phyloP scores from a whole-genome alignment of 495 filamentous ascomycete genomes.

The Tuber brumale region DNA sequence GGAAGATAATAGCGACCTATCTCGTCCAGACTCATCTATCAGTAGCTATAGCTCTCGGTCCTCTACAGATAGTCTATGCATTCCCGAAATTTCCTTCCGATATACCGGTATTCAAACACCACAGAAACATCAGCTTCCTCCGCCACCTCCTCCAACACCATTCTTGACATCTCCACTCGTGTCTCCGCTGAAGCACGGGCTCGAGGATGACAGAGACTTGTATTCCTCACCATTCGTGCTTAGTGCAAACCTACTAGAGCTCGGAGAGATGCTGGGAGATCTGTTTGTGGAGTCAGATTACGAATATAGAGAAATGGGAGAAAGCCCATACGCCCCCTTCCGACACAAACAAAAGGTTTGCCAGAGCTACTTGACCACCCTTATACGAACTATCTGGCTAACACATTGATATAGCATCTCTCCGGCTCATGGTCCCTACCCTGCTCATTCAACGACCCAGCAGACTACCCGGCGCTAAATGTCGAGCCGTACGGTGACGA shows the following conservation, averaged over 20 bases:
- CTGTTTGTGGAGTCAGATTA: slow-evolving; percentile 9
- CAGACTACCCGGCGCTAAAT: slow-evolving; percentile 1
- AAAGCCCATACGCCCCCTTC: slow-evolving; percentile 1
- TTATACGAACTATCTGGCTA: neutral
- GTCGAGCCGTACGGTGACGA: neutral
- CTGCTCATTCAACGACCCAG: slow-evolving; percentile 18
- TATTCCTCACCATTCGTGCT: slow-evolving; percentile 25
- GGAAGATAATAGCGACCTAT: slow-evolving; percentile 31
- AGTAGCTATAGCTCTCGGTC: slow-evolving; percentile 26
- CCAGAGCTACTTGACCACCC: neutral
- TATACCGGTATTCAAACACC: slow-evolving; percentile 6
- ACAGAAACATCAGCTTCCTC: slow-evolving; percentile 26
- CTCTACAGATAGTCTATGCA: slow-evolving; percentile 23
- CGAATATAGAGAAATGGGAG: slow-evolving; percentile 13
- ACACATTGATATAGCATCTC: slow-evolving; percentile 4
- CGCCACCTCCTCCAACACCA: slow-evolving; percentile 33
- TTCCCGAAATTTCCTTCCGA: slow-evolving; percentile 14
- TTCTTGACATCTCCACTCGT: slow-evolving; percentile 22
- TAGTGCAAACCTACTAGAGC: slow-evolving; percentile 16
- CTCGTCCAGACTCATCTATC: slow-evolving; percentile 30
- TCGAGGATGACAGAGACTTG: slow-evolving; percentile 10
- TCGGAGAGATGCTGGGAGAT: slow-evolving; percentile 17
- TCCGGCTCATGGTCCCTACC: slow-evolving; percentile 12
- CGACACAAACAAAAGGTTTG: slow-evolving; percentile 21
- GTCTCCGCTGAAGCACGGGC: slow-evolving; percentile 13